phyloP scores from a whole-genome alignment of 352 stramenopile genomes.

The Phytophthora europaea region DNA sequence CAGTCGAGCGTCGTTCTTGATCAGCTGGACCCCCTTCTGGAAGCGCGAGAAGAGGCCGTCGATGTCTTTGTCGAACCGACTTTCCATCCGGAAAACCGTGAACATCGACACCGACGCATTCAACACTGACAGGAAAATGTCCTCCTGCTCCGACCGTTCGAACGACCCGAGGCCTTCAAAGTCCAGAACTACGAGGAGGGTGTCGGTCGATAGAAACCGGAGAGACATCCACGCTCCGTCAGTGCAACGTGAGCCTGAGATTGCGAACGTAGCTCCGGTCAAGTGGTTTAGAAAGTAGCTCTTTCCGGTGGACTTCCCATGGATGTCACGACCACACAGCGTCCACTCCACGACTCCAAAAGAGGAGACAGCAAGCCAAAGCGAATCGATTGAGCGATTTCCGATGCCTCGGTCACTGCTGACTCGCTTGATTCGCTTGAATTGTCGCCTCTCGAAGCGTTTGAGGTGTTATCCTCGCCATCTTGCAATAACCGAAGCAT shows the following conservation, averaged over 20 bases:
- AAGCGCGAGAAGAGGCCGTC: slow-evolving; percentile 62
- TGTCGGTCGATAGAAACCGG: slow-evolving; percentile 17
- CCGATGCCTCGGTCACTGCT: background rate
- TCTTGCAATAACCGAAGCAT: background rate
- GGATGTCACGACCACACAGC: background rate
- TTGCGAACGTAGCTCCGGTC: slow-evolving; percentile 64
- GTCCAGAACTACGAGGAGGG: slow-evolving; percentile 66
- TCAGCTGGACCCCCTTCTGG: slow-evolving; percentile 56
- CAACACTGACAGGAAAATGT: slow-evolving; percentile 67
- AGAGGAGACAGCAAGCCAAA: background rate
- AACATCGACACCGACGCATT: slow-evolving; percentile 66
- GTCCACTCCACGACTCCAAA: background rate
- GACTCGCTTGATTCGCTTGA: background rate
- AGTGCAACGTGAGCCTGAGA: slow-evolving; percentile 50
- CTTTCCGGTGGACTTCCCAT: slow-evolving; percentile 72
- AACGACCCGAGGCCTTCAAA: slow-evolving; percentile 76
- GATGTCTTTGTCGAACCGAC: slow-evolving; percentile 70
- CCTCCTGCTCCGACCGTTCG: slow-evolving; percentile 66
- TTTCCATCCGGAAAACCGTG: slow-evolving; percentile 73
- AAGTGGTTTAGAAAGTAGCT: slow-evolving; percentile 77
- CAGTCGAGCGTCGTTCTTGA: slow-evolving; percentile 56
- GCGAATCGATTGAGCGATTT: background rate
- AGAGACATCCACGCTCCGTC: slow-evolving; percentile 65
- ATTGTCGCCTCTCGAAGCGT: background rate
- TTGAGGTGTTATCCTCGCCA: background rate